Evolutionary conservation across 1,284 basidiomycete genomes (phyloP).

Genomic region (Moniliella sp.): DNA sequence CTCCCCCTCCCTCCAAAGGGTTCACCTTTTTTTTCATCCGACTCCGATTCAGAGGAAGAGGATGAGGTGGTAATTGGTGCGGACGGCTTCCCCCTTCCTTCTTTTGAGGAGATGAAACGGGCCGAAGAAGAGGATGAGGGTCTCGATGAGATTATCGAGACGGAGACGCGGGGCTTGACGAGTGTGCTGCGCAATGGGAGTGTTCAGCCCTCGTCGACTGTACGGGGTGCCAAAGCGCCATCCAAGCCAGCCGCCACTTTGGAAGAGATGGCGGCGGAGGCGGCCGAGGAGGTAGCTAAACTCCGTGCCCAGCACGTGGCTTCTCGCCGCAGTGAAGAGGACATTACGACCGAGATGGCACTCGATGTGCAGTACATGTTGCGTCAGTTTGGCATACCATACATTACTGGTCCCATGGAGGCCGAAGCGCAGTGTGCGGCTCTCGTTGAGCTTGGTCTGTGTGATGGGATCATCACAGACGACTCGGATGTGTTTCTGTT

Average conservation of each 20-base stretch:
- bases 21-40: no score
- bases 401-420: conserved; percentile 91
- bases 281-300: conserved; percentile 67
- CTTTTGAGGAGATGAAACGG: conserved; percentile 48
- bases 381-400: conserved; percentile 83
- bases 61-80: conserved; percentile 14
- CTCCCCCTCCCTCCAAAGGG: no score
- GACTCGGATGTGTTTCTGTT: conserved; percentile 98
- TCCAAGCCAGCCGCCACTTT: conserved; percentile 41
- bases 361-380: conserved; percentile 67
- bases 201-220: conserved; percentile 47
- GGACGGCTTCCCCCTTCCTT: conserved; percentile 47
- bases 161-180: conserved; percentile 11
- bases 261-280: conserved; percentile 52
- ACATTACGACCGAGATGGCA: conserved; percentile 82
- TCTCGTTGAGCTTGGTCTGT: conserved; percentile 59
- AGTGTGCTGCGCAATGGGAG: background rate
- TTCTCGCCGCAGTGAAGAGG: conserved; percentile 77
- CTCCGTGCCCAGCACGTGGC: conserved; percentile 64
- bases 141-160: conserved; percentile 13
- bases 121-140: conserved; percentile 30
- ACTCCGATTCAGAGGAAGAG: no score
- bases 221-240: conserved; percentile 66
- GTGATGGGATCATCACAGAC: conserved; percentile 94
- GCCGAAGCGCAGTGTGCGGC: conserved; percentile 96